Percentiles rank a stretch among this genome's conserved stretches.
Conservation (phyloP, 2,329 filamentous ascomycete genomes). For the Didymella arachidicola region DNA sequence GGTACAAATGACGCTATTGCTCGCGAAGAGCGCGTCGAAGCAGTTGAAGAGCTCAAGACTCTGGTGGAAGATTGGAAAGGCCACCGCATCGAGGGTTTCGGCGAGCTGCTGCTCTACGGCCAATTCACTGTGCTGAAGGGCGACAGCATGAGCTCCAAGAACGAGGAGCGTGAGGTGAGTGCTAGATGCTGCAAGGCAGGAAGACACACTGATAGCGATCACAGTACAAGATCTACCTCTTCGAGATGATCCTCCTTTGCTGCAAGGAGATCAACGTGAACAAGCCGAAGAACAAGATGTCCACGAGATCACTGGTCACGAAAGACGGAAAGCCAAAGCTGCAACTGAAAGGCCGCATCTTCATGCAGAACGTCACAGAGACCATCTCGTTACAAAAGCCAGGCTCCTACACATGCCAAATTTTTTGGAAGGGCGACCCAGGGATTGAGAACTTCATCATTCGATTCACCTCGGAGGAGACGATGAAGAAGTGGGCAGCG, state of each 20-base stretch:
- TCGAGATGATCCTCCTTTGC: constrained; percentile 92
- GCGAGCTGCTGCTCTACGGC: constrained; percentile 84
- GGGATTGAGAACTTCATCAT: constrained; percentile 97
- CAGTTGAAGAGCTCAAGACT: constrained; percentile 78
- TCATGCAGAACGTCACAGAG: constrained; percentile 98
- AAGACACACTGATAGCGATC: constrained; percentile 13
- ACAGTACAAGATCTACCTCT: constrained; percentile 96
- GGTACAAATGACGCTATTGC: constrained; percentile 92
- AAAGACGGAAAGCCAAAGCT: constrained; percentile 78
- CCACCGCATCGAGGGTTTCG: constrained; percentile 89
- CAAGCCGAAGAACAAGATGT: constrained; percentile 75
- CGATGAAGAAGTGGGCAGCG: constrained; percentile 88
- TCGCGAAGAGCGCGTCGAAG: constrained; percentile 82
- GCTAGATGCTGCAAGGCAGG: not conserved
- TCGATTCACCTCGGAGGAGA: constrained; percentile 88
- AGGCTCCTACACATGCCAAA: constrained; percentile 93
- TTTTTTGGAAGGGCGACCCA: constrained; percentile 98
- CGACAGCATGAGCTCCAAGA: constrained; percentile 75
- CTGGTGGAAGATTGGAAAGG: constrained; percentile 98
- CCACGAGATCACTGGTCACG: constrained; percentile 73
- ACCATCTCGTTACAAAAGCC: constrained; percentile 87
- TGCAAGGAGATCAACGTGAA: constrained; percentile 93
- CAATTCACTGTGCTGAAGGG: constrained; percentile 89
- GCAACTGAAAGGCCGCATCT: constrained; percentile 95
- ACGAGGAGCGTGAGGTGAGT: constrained; percentile 87